Evolutionary conservation across 495 filamentous ascomycete species (phyloP).

Genomic region (Glutinoglossum americanum): DNA sequence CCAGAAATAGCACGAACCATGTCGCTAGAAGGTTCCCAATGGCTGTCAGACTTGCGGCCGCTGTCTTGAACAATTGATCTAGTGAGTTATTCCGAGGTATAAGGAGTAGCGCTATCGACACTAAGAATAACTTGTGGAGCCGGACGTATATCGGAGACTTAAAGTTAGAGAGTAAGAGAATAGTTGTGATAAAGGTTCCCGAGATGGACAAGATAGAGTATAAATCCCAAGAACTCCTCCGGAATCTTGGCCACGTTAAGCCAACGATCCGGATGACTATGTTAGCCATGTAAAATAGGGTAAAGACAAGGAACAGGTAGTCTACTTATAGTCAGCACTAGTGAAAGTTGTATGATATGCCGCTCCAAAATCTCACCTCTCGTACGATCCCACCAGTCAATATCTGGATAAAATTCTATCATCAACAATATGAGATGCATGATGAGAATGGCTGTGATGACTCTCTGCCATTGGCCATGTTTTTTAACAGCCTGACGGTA

Average conservation of each 20-base stretch:
- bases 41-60: slow-evolving; percentile 76
- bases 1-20: slow-evolving; percentile 90
- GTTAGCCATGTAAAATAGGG: slow-evolving; percentile 66
- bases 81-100: slow-evolving; percentile 95
- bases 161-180: slow-evolving; percentile 39
- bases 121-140: slow-evolving; percentile 82
- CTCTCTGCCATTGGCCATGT: slow-evolving; percentile 75
- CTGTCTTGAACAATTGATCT: slow-evolving; percentile 97
- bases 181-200: slow-evolving; percentile 60
- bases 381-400: slow-evolving; percentile 36
- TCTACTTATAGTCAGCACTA: slow-evolving; percentile 19
- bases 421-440: slow-evolving; percentile 68
- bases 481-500: slow-evolving; percentile 89
- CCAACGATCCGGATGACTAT: slow-evolving; percentile 68
- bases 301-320: slow-evolving; percentile 63
- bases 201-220: slow-evolving; percentile 69
- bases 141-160: slow-evolving; percentile 40
- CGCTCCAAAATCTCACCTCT: slow-evolving; percentile 23
- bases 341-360: background rate
- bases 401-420: slow-evolving; percentile 65
- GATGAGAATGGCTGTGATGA: slow-evolving; percentile 55
- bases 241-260: slow-evolving; percentile 80
- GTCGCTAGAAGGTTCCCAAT: slow-evolving; percentile 89
- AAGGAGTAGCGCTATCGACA: slow-evolving; percentile 72
- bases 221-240: slow-evolving; percentile 86